phyloP scores from a whole-genome alignment of 2,329 filamentous ascomycete genomes.

The Microthyrium microscopicum region DNA sequence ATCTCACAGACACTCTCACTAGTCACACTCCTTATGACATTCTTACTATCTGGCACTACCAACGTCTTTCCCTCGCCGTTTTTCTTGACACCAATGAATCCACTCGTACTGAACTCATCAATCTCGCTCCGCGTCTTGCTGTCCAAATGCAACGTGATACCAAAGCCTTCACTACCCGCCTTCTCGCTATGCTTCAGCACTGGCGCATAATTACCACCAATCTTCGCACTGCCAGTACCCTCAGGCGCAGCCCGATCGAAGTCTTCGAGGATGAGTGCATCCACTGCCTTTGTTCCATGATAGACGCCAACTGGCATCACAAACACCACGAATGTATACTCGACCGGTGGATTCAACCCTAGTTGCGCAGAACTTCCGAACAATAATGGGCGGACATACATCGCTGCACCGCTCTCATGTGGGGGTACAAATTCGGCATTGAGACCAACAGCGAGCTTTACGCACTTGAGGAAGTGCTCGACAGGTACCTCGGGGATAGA shows the following conservation, averaged over 20 bases:
- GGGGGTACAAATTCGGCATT: conserved; percentile 89
- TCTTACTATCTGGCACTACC: conserved; percentile 73
- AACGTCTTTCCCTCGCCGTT: conserved; percentile 45
- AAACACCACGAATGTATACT: conserved; percentile 82
- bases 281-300: conserved; percentile 78
- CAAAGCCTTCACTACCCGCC: conserved; percentile 62
- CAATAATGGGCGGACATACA: conserved; percentile 82
- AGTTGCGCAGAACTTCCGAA: conserved; percentile 81
- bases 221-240: conserved; percentile 80
- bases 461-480: conserved; percentile 57
- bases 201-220: conserved; percentile 91
- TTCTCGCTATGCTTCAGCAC: conserved; percentile 76
- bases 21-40: conserved; percentile 77
- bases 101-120: conserved; percentile 90
- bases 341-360: conserved; percentile 70
- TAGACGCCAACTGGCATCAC: conserved; percentile 88
- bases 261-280: conserved; percentile 73
- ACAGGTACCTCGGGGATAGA: conserved; percentile 69
- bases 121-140: conserved; percentile 69
- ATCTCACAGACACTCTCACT: conserved; percentile 64
- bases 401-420: conserved; percentile 70
- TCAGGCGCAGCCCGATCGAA: conserved; percentile 90
- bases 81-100: conserved; percentile 63
- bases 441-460: conserved; percentile 64
- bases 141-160: conserved; percentile 91